Evolutionary conservation across 2,329 filamentous ascomycete species (phyloP).

Genomic region (Xylaria arbuscula): DNA sequence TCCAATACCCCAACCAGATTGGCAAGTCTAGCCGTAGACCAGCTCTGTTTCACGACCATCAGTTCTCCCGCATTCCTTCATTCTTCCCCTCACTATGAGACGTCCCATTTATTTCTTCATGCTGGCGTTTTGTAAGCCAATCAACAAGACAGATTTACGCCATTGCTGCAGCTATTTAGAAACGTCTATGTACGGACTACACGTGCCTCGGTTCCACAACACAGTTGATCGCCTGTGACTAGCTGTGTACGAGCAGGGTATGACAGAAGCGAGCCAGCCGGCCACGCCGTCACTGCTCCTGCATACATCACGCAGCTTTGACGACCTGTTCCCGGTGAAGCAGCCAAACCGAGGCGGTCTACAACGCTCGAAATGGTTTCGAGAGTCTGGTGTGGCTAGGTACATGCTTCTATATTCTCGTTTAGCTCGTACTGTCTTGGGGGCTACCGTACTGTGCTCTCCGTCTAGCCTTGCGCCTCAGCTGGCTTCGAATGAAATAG

Average conservation of each 20-base stretch:
- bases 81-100: background rate
- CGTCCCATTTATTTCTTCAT: background rate
- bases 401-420: background rate
- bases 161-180: background rate
- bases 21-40: background rate
- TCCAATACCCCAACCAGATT: no score
- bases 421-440: background rate
- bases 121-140: background rate
- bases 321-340: background rate
- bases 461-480: background rate
- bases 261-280: background rate
- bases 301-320: constrained; percentile 5
- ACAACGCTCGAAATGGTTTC: background rate
- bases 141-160: background rate
- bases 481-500: background rate
- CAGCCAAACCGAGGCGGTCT: background rate
- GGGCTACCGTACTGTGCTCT: background rate
- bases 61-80: background rate
- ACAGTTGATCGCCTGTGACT: background rate
- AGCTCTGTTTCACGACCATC: background rate
- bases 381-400: background rate
- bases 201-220: background rate
- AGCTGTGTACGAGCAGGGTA: background rate
- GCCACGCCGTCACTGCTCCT: background rate
- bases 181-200: background rate